These are phyloP conservation scores for Solanum pimpinellifolium DNA, from an alignment of 257 asterid species.

Conservation along the genomic window DNA sequence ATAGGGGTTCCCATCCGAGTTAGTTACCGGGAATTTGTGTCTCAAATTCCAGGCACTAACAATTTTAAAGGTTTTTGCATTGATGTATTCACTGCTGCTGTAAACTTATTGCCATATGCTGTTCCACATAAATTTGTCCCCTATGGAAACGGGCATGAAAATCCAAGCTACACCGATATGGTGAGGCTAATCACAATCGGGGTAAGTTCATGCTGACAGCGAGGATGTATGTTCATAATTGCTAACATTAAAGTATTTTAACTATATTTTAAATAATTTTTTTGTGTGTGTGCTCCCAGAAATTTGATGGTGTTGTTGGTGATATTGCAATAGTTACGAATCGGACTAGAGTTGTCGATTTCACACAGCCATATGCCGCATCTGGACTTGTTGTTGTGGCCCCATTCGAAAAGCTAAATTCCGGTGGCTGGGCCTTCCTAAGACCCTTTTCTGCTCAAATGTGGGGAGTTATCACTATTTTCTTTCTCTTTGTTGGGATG, in stretches of 20 bases:
- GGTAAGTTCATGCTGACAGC: conserved; percentile 36
- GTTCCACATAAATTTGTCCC: conserved; percentile 77
- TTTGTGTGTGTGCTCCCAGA: conserved; percentile 15
- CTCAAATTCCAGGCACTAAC: conserved; percentile 56
- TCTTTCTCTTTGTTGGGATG: conserved; percentile 39
- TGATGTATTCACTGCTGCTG: conserved; percentile 84
- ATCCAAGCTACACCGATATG: conserved; percentile 59
- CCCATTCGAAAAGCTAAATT: conserved; percentile 27
- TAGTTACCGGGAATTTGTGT: conserved; percentile 62
- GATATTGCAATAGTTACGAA: conserved; percentile 58
- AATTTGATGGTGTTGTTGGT: conserved; percentile 53
- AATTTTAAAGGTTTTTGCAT: conserved; percentile 73
- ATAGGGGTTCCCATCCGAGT: conserved; percentile 83
- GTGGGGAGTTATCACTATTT: conserved; percentile 49
- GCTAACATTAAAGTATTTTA: neutral
- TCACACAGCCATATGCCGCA: conserved; percentile 53
- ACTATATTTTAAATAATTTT: neutral
- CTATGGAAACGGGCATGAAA: conserved; percentile 65
- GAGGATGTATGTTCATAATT: neutral
- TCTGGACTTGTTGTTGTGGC: conserved; percentile 59
- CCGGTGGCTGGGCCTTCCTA: conserved; percentile 60
- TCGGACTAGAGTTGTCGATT: conserved; percentile 43
- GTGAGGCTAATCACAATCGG: conserved; percentile 56
- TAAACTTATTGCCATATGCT: conserved; percentile 71
- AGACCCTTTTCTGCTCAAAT: conserved; percentile 40